A percentile compares a stretch with the other conserved stretches of the same genome.
These are phyloP conservation scores for Debaryomycetaceae sp. DNA, from an alignment of 1,139 yeast genomes.

Conservation along the genomic window DNA sequence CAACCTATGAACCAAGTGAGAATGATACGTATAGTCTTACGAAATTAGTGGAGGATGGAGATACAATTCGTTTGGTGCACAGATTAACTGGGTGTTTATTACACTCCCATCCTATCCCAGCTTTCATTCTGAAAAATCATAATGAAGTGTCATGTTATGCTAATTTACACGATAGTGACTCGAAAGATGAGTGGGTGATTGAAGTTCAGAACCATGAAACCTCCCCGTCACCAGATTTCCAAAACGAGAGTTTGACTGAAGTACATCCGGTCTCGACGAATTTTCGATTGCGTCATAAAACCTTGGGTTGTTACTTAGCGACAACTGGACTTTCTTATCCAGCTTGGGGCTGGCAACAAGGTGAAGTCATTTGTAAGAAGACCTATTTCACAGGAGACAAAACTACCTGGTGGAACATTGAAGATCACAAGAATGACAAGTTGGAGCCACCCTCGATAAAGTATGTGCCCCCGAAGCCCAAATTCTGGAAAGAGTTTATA, in stretches of 20 bases:
- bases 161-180: slow-evolving; percentile 49
- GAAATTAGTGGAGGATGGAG: slow-evolving; percentile 43
- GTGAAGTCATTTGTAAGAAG: slow-evolving; percentile 69
- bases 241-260: slow-evolving; percentile 32
- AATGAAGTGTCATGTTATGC: slow-evolving; percentile 75
- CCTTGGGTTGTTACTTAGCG: slow-evolving; percentile 68
- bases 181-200: slow-evolving; percentile 69
- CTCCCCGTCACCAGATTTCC: slow-evolving; percentile 49
- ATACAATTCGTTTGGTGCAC: slow-evolving; percentile 55
- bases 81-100: slow-evolving; percentile 49
- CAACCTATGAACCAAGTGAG: slow-evolving; percentile 29
- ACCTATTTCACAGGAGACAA: slow-evolving; percentile 52
- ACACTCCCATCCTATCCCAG: slow-evolving; percentile 59
- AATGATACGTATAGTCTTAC: slow-evolving; percentile 18
- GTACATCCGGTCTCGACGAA: slow-evolving; percentile 70
- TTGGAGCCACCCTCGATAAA: slow-evolving; percentile 33
- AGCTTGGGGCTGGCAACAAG: slow-evolving; percentile 79
- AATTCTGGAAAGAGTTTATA: slow-evolving; percentile 69
- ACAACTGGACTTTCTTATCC: slow-evolving; percentile 73
- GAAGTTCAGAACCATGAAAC: slow-evolving; percentile 58
- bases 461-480: slow-evolving; percentile 64
- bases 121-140: slow-evolving; percentile 50
- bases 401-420: slow-evolving; percentile 80
- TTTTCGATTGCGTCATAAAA: slow-evolving; percentile 60
- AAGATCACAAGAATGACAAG: slow-evolving; percentile 54